Evolutionary conservation across 257 asterid species (phyloP), one percentile per base, ranked within the genome.

Genomic region (Fraxinus cuspidata): DNA sequence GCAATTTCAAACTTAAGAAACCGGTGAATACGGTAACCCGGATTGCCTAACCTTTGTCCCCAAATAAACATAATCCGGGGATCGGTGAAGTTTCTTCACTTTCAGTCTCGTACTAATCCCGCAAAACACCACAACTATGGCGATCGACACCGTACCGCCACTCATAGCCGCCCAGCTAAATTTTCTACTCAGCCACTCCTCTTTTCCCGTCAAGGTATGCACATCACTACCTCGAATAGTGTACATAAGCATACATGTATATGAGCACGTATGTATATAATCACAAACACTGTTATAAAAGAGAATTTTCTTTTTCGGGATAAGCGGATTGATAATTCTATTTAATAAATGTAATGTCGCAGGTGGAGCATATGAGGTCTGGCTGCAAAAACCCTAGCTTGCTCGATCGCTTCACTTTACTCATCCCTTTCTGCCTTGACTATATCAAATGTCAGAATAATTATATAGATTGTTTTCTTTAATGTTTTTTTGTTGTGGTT

Each of bases 351-450:
- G 35, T 37, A 15, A 64, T 79, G 72, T 85, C 85, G 71, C 93
- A 96, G 99, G 92, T 96, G 81, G 98, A 93, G 74, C 91, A 90
- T 42, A 87, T 86, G 90, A 90, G 97, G 92, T 82, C 96, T 28
- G 99, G 99, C 53, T 78, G 91, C 89, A 92, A 86, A 86, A 92
- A 85, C 92, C 90, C 89, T 86, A 86, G 76, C 68, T 65, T 82
- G 44, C 84, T 89, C 1, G 99, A 96, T 93, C 98, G 97, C 35
- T 89, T 93, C 86, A 90, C 98, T 79, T 76, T 96, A 74, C 84
- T 81, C 71, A 86, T 93, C 79, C 99, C 99, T 10, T 96, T 89
- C 71, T 96, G 99, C 85, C 97, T 96, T 34, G 99, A 93, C 82
- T 76, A 40, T 75, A 82, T 95, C 84, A 89, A 79, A 86, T 95